These are phyloP conservation scores for Hortaea werneckii DNA, from an alignment of 2,329 filamentous ascomycete species.

Conservation along the genomic window DNA sequence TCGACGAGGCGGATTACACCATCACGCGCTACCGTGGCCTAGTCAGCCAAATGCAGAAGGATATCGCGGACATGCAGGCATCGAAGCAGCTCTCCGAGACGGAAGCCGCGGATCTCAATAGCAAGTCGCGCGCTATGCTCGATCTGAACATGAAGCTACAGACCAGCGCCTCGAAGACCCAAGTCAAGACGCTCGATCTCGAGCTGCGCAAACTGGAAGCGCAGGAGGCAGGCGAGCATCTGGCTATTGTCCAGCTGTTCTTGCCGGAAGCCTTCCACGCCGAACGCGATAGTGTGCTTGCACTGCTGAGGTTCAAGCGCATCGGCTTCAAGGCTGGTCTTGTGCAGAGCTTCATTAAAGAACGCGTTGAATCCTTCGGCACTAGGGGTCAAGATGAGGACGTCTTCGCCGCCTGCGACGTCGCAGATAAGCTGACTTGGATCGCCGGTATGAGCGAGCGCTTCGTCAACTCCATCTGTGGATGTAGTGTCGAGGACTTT, in stretches of 20 bases:
- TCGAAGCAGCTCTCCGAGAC: conserved; percentile 87
- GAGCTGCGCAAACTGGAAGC: conserved; percentile 80
- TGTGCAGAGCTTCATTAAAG: conserved; percentile 67
- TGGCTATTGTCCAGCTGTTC: conserved; percentile 82
- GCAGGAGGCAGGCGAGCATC: conserved; percentile 77
- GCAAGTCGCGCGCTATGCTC: conserved; percentile 85
- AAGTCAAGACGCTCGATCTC: conserved; percentile 87
- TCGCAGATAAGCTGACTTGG: conserved; percentile 76
- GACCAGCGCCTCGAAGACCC: conserved; percentile 78
- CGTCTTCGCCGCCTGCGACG: conserved; percentile 67
- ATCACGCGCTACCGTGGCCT: conserved; percentile 81
- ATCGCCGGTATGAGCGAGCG: conserved; percentile 74
- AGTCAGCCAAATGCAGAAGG: conserved; percentile 72
- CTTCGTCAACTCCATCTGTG: conserved; percentile 69
- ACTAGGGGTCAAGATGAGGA: conserved; percentile 66
- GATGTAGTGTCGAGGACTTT: conserved; percentile 71
- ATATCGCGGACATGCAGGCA: conserved; percentile 83
- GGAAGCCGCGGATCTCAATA: conserved; percentile 82
- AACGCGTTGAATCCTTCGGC: conserved; percentile 59
- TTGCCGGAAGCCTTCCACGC: conserved; percentile 72
- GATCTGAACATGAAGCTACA: conserved; percentile 93
- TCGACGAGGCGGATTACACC: conserved; percentile 85
- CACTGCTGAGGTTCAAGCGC: conserved; percentile 77
- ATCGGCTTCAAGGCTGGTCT: conserved; percentile 80
- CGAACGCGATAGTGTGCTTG: conserved; percentile 78